Conservation (phyloP, 139 green algal genomes). For the Haematococcus lacustris region DNA sequence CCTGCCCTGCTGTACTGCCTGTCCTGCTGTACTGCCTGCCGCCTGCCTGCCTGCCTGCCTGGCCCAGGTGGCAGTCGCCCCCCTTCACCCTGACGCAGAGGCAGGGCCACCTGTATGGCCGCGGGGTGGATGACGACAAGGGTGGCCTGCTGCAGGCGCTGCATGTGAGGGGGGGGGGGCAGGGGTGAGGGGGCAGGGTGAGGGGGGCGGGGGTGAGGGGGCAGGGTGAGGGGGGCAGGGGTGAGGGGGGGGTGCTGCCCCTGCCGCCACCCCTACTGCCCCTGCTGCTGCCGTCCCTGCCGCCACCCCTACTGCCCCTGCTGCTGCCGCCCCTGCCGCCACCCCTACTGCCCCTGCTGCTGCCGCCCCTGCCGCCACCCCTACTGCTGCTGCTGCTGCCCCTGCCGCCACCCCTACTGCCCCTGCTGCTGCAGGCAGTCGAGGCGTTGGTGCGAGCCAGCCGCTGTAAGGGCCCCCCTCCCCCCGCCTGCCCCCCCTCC, state of each 20-base stretch:
- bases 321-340: no score
- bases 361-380: no score
- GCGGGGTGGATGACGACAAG: conserved; percentile 59
- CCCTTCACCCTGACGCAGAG: conserved; percentile 42
- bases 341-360: no score
- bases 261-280: no score
- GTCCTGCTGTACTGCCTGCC: background rate
- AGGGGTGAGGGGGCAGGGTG: no score
- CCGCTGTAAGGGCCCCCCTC: background rate
- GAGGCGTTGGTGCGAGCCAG: conserved; percentile 16
- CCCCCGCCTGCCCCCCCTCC: background rate
- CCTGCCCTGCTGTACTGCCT: no score
- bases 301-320: background rate
- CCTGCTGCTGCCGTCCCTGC: background rate
- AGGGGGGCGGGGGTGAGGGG: background rate
- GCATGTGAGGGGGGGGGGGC: conserved; percentile 23
- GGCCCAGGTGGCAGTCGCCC: conserved; percentile 1
- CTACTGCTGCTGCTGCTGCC: no score
- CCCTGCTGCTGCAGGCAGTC: conserved; percentile 16
- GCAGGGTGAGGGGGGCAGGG: background rate
- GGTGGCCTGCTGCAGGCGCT: conserved; percentile 44
- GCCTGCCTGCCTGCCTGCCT: no score
- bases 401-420: no score
- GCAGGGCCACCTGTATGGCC: conserved; percentile 40
- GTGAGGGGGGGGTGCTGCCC: background rate